phyloP scores from a whole-genome alignment of 495 filamentous ascomycete species.

The Neurospora sp. region DNA sequence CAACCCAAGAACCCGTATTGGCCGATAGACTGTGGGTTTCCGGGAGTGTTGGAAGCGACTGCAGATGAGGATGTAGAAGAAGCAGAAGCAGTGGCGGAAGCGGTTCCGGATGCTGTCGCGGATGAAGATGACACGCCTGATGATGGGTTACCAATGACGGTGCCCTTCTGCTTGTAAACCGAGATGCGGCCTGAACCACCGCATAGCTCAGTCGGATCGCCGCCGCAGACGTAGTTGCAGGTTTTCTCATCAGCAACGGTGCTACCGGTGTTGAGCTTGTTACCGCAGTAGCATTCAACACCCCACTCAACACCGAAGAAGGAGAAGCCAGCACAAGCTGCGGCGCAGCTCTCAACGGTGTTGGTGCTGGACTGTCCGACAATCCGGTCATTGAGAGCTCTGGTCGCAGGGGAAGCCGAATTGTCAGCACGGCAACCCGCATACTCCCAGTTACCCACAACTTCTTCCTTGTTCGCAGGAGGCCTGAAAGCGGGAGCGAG shows the following conservation, averaged over 20 bases:
- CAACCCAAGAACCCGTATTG: conserved; percentile 25
- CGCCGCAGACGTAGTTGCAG: conserved; percentile 7
- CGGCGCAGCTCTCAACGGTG: conserved; percentile 25
- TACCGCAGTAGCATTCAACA: conserved; percentile 15
- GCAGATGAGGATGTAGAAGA: conserved; percentile 18
- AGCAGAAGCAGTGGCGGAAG: conserved; percentile 14
- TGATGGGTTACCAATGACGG: conserved; percentile 1
- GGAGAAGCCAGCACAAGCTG: conserved; percentile 6
- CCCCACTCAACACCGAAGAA: conserved; percentile 13
- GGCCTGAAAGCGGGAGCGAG: conserved; percentile 10
- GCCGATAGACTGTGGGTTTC: conserved; percentile 15
- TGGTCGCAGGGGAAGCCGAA: conserved; percentile 1
- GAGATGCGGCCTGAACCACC: conserved; percentile 6
- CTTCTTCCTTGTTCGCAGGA: conserved; percentile 6
- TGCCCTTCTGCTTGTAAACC: conserved; percentile 3
- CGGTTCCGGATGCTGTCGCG: background rate
- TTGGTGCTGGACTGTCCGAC: conserved; percentile 13
- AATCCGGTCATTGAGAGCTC: conserved; percentile 10
- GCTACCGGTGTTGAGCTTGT: background rate
- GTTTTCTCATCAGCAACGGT: background rate
- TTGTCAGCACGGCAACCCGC: conserved; percentile 26
- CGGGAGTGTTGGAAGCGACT: conserved; percentile 10
- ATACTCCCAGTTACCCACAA: conserved; percentile 17
- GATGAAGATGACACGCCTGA: background rate
- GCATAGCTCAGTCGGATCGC: conserved; percentile 4